Evolutionary conservation across 2,329 filamentous ascomycete species (phyloP), one percentile per base, ranked within the genome.

Genomic region (Sphaerulina vaccinii): DNA sequence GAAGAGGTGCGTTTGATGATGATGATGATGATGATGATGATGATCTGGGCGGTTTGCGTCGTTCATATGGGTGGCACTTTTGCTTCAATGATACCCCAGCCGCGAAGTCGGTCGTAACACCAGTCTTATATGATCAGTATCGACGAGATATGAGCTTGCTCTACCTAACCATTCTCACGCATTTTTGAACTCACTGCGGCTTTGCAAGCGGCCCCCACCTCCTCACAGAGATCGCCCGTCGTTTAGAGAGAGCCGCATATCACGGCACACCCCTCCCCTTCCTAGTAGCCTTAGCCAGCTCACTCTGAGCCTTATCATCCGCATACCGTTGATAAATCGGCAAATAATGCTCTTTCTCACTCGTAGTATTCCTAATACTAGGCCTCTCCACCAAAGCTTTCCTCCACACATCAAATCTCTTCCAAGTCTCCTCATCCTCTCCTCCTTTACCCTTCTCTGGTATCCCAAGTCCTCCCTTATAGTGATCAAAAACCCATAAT

Each of bases 401-500:
- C 23, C 79, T 69, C 85, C 86, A 92, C 46, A 65, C 74, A 61
- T 77, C 73, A 82, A 85, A 91, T 41, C 86, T 73, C 36, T 62
- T 68, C 87, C 86, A 90, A 1, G 78, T 65, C 29, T 67, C 67
- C 46, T 82, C 80, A 32, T 86, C 80, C 0, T 74, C 40, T 0
- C n/a, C n/a, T n/a, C n/a, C n/a, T n/a, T n/a, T n/a, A n/a, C 77
- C 77, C 27, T 73, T 65, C 44, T 57, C 70, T 6, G 58, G 63
- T 37, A 83, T 72, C 0, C 75, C 74, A n/a, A 76, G 55, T 0
- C 79, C 79, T 1, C 74, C 76, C 51, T 91, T 91, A 65, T 86
- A 91, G 56, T 88, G 78, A 60, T 91, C 86, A 59, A 91, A 84
- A 5, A 89, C 72, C 74, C 86, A 91, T 16, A 90, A 65, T 11